Conservation (phyloP, 768 basidiomycete genomes). For the Hygrocybe punicea region DNA sequence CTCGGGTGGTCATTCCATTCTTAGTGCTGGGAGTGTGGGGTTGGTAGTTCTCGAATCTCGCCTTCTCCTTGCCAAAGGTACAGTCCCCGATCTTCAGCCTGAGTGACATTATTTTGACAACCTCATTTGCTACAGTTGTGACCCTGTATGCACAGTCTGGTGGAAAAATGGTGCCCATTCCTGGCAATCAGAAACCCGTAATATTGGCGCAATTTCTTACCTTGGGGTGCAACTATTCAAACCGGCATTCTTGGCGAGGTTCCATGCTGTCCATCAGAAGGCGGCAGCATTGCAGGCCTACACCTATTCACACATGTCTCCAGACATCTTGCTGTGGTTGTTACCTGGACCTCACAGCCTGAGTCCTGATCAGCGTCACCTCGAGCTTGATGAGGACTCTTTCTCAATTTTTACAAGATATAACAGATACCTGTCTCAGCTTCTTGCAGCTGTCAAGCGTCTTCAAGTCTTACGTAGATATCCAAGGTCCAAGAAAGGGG, state of each 20-base stretch:
- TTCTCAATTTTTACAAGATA: too few species aligned
- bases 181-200: constrained; percentile 5
- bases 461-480: too few species aligned
- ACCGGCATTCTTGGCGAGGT: not conserved
- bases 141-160: constrained; percentile 8
- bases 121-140: constrained; percentile 3
- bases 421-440: too few species aligned
- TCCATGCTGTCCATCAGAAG: not conserved
- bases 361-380: too few species aligned
- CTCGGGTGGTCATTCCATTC: too few species aligned
- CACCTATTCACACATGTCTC: not conserved
- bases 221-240: constrained; percentile 6
- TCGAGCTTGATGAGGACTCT: too few species aligned
- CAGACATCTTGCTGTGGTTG: not conserved
- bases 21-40: too few species aligned
- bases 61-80: not conserved
- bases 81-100: not conserved
- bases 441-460: too few species aligned
- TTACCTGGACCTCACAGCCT: not conserved
- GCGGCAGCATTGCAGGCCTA: not conserved
- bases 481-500: too few species aligned
- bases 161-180: constrained; percentile 9
- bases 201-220: constrained; percentile 9
- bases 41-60: not conserved
- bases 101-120: not conserved